Evolutionary conservation across 495 filamentous ascomycete genomes (phyloP).

Genomic region (Bacidia gigantensis): DNA sequence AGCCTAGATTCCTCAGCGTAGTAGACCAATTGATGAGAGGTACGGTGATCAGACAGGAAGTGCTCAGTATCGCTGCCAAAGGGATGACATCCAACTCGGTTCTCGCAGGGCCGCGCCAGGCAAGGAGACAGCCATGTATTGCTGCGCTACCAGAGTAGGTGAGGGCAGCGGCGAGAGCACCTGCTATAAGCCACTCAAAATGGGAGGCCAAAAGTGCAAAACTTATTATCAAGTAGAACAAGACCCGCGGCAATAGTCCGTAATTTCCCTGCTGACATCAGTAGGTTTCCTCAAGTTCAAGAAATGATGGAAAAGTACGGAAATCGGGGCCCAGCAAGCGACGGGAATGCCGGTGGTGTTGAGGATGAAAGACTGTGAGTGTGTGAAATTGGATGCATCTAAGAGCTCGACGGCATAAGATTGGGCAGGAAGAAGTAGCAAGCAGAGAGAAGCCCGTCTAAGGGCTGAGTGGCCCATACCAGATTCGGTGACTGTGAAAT

Average conservation of each 20-base stretch:
- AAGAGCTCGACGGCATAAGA: too few relatives aligned
- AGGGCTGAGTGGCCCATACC: too few relatives aligned
- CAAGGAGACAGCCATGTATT: background rate
- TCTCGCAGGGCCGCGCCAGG: background rate
- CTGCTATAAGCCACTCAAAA: background rate
- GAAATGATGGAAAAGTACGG: too few relatives aligned
- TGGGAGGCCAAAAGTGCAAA: background rate
- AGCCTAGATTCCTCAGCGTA: background rate
- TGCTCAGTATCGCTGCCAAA: background rate
- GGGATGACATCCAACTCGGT: background rate
- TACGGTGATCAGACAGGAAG: background rate
- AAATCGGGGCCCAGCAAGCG: too few relatives aligned
- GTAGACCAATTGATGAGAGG: background rate
- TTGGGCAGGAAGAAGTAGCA: too few relatives aligned
- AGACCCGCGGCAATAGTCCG: background rate
- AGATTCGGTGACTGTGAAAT: too few relatives aligned
- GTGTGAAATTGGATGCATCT: too few relatives aligned
- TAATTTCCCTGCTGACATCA: background rate
- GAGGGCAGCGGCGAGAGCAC: background rate
- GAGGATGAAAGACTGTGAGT: too few relatives aligned
- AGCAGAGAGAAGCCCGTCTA: too few relatives aligned
- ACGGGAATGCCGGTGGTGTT: too few relatives aligned
- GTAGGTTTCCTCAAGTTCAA: too few relatives aligned
- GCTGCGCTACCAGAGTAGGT: constrained; percentile 1
- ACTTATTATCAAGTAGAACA: background rate